Base-by-base conservation (phyloP, 129 eudicot genomes). In the Flaveria linearis region DNA sequence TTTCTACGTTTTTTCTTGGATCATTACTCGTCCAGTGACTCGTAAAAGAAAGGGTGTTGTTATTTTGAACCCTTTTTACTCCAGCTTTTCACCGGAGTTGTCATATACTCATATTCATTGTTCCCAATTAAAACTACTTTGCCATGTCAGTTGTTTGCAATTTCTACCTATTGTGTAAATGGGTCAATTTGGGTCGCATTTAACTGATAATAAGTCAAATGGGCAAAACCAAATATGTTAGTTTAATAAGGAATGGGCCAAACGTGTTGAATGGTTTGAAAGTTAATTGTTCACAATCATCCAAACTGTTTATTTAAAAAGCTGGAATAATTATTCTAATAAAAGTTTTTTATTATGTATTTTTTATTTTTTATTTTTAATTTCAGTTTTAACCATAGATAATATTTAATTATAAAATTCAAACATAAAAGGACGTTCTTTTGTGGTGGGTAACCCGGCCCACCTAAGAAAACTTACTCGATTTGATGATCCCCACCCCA, bases 141-240 rank as follows among this genome's bases (percentile, higher is more conserved):
- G 61, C 4, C 18, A 18, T 75, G 79, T 46, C 49, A 43, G 9
- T 17, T 75, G 76, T 46, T 62, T 23, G 4, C 49, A 62, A 46
- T 61, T 62, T 62, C 25, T 46, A 46, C 62, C 49, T 20, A 26
- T 9, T 73, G 17, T 17, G 49, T 39, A 55, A 73, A 74, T 23
- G 12, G 11, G 45, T 26, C 12, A 58, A 13, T n/a, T 15, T 61
- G 71, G 36, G 49, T 49, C 28, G 15, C 42, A 36, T 28, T 10
- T 23, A 7, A 7, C 49, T 63, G 72, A 30, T 49, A 36, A 64
- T 6, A 23, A 6, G 41, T 2, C 15, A 26, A 46, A 64, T 11
- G 62, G 62, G 25, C 63, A 61, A 43, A 75, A 26, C 45, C 3
- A 74, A 74, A 8, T 9, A 58, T 9, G 26, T 43, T 18, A 26